Conservation (phyloP, 768 basidiomycete genomes). For the Kwoniella mangroviensis region DNA sequence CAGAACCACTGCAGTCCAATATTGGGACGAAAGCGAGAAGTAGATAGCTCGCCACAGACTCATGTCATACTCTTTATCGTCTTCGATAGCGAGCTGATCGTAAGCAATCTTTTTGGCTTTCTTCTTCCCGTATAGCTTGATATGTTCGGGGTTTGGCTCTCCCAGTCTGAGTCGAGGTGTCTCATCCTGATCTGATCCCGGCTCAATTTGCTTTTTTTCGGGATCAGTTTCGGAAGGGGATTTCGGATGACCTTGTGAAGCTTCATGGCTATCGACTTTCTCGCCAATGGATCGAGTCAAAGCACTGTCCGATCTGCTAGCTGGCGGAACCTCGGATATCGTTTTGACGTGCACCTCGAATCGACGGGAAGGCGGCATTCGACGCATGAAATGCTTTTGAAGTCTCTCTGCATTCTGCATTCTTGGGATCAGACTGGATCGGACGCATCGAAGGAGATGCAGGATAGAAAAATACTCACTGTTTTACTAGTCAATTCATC, state of each 20-base stretch:
- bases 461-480: constrained; percentile 23
- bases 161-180: constrained; percentile 2
- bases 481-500: constrained; percentile 25
- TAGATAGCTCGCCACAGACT: constrained; percentile 38
- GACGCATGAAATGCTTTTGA: constrained; percentile 24
- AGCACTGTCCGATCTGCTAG: no score
- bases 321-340: no score
- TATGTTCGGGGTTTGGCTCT: constrained; percentile 5
- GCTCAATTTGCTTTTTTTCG: background rate
- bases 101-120: constrained; percentile 38
- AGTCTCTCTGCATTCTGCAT: constrained; percentile 22
- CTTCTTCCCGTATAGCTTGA: constrained; percentile 24
- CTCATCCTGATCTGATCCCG: background rate
- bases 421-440: background rate
- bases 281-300: no score
- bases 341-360: background rate
- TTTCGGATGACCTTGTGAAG: no score
- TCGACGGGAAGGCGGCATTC: constrained; percentile 32
- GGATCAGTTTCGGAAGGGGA: background rate
- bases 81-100: constrained; percentile 36
- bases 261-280: background rate
- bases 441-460: background rate
- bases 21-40: constrained; percentile 19
- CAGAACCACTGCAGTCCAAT: constrained; percentile 29
- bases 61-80: constrained; percentile 45